phyloP scores from a whole-genome alignment of 2,329 filamentous ascomycete species.

The Phialophora tarda region DNA sequence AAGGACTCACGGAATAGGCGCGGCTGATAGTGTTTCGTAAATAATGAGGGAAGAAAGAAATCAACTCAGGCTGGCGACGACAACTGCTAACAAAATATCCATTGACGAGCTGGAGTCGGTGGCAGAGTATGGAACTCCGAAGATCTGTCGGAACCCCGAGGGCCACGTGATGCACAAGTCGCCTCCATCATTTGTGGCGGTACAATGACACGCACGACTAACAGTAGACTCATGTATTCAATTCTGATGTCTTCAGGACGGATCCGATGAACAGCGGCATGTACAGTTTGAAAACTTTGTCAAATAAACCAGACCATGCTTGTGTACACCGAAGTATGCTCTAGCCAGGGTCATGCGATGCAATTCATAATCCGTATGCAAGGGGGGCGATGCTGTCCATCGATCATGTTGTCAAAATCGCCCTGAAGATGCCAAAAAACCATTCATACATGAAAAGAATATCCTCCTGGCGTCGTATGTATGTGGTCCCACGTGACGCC shows the following conservation, averaged over 20 bases:
- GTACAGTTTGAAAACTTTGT: background rate
- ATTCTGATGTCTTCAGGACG: conserved; percentile 3
- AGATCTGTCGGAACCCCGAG: too few species aligned
- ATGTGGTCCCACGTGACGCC: background rate
- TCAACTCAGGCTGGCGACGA: background rate
- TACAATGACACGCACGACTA: background rate
- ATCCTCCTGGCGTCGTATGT: conserved; percentile 9
- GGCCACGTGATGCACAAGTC: too few species aligned
- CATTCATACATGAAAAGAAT: conserved; percentile 11
- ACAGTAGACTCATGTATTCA: conserved; percentile 3
- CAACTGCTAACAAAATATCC: background rate
- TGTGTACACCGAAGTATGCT: conserved; percentile 11
- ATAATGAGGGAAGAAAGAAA: background rate
- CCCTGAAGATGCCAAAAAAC: conserved; percentile 16
- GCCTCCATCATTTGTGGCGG: too few species aligned
- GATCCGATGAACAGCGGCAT: conserved; percentile 9
- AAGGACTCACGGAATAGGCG: background rate
- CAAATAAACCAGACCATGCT: background rate
- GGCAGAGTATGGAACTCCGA: too few species aligned
- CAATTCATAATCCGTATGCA: conserved; percentile 25
- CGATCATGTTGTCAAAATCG: conserved; percentile 16
- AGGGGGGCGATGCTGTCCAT: conserved; percentile 7
- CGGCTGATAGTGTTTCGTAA: background rate
- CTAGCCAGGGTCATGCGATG: conserved; percentile 19
- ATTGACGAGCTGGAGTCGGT: background rate